Conservation (phyloP, 129 eudicot genomes). For the Rutidosis leptorrhynchoides region DNA sequence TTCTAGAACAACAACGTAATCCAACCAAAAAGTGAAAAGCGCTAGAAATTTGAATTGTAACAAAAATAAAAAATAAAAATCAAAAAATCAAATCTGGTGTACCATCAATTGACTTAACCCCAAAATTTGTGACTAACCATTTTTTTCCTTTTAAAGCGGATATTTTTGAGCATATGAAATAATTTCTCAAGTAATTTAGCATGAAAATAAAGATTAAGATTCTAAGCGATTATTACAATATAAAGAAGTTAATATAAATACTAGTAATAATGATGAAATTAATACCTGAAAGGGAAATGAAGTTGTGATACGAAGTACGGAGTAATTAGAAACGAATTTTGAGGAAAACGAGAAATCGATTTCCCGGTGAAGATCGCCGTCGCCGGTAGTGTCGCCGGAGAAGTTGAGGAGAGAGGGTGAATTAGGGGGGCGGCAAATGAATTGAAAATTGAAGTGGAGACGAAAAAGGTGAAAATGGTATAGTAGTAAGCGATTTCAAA, state of each 20-base stretch:
- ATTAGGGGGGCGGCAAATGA: conserved; percentile 27
- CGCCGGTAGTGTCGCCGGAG: conserved; percentile 2
- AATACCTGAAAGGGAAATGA: conserved; percentile 13
- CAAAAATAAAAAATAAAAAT: too few relatives aligned
- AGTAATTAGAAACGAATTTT: not conserved
- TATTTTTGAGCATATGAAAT: not conserved
- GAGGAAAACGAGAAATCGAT: not conserved
- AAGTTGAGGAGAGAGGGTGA: not conserved
- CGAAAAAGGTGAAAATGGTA: conserved; percentile 15
- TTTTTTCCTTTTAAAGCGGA: too few relatives aligned
- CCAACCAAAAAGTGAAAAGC: conserved; percentile 16
- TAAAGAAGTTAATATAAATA: not conserved
- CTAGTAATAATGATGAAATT: not conserved
- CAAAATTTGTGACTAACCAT: not conserved
- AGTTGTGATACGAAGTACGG: not conserved
- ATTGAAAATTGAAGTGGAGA: conserved; percentile 22
- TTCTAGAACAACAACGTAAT: conserved; percentile 22
- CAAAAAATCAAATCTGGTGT: too few relatives aligned
- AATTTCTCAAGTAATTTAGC: not conserved
- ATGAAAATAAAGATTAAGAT: not conserved
- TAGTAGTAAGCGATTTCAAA: conserved; percentile 21
- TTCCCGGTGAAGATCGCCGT: conserved; percentile 26
- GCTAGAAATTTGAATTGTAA: not conserved
- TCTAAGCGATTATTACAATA: not conserved
- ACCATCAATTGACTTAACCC: not conserved